Conservation (phyloP, 352 stramenopile genomes). For the Thraustotheca clavata region DNA sequence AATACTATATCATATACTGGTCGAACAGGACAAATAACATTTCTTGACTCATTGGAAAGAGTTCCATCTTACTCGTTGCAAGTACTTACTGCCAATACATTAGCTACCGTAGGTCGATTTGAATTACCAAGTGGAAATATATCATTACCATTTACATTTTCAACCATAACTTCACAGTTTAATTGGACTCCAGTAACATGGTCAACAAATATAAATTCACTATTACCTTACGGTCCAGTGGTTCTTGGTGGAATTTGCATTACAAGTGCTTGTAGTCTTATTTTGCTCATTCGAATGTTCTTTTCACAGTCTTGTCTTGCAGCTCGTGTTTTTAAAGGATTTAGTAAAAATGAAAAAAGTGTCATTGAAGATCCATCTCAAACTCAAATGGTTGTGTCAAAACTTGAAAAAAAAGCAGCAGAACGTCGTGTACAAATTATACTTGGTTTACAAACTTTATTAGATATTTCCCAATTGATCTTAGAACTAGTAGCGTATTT, state of each 20-base stretch:
- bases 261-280: conserved; percentile 1
- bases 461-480: conserved; percentile 4
- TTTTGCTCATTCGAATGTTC: conserved; percentile 17
- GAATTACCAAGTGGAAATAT: neutral
- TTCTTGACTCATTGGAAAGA: neutral
- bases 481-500: conserved; percentile 2
- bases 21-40: neutral
- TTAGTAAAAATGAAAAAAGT: conserved; percentile 1
- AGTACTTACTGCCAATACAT: neutral
- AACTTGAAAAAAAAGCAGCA: conserved; percentile 8
- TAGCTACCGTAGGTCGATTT: conserved; percentile 5
- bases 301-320: conserved; percentile 15
- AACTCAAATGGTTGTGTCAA: conserved; percentile 6
- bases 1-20: neutral
- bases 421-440: conserved; percentile 1
- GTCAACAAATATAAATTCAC: neutral
- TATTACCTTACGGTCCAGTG: conserved; percentile 6
- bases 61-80: neutral
- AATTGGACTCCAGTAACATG: neutral
- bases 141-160: neutral
- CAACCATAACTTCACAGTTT: neutral
- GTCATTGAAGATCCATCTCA: conserved; percentile 1
- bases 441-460: conserved; percentile 7
- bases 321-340: conserved; percentile 4
- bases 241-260: conserved; percentile 19